Base-by-base conservation (phyloP, 2,329 filamentous ascomycete species). In the Geosmithia putterillii region DNA sequence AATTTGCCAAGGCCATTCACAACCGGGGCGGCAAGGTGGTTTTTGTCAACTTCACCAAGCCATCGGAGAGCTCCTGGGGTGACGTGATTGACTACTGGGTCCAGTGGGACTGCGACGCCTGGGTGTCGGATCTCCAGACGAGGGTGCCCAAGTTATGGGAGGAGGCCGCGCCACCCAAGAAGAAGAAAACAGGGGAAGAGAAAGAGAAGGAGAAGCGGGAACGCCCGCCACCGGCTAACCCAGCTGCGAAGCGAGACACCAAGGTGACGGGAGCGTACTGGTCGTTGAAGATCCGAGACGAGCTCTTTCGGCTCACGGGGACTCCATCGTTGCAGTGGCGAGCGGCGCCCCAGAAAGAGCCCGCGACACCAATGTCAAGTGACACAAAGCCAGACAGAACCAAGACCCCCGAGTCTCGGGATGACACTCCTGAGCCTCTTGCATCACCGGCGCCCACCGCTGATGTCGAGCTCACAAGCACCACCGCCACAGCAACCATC, bases 11-110 rank as follows among this genome's bases (percentile, higher is more conserved):
- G 52, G 74, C 80, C 0, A 77, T 85, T 1, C 82, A 86, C 57
- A 76, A 69, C 51, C 76, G 69, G 3, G 77, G 76, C 20, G 81
- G 81, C 44, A 81, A 75, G 44, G 81, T 86, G 0, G 67, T 86
- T 4, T 85, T 85, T 60, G 76, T 86, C 48, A 86, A 86, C 58
- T 74, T 80, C 19, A 84, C 81, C 2, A 82, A 82, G 52, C 81
- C 81, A 0, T 70, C 81, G 0, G 80, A 84, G 53, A 86, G 81
- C 53, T 73, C 71, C 1, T 86, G 82, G 82, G 76, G 79, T 1
- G 81, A 84, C 43, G 64, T 84, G 0, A 81, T 86, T 43, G 82
- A 86, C 58, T 83, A 80, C 48, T 85, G 81, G 75, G 71, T 86
- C 1, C 71, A 82, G 48, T 84, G 80, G 80, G 81, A 86, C 52